These are phyloP conservation scores for Cercospora sp. DNA, from an alignment of 2,329 filamentous ascomycete species.

Conservation along the genomic window DNA sequence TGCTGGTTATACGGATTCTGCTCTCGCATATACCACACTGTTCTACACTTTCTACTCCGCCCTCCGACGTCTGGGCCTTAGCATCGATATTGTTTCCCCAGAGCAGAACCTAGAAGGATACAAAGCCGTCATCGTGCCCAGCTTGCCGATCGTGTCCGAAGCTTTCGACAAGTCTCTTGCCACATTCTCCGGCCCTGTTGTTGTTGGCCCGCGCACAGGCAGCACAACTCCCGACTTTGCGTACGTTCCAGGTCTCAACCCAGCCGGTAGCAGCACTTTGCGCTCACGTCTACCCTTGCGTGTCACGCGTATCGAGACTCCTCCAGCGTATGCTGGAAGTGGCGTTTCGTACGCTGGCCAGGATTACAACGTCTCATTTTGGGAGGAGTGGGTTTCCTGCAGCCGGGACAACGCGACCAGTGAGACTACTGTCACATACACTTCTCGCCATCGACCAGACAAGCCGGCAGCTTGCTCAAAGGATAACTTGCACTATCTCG, in stretches of 20 bases:
- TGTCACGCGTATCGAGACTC: conserved; percentile 28
- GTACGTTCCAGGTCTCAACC: conserved; percentile 25
- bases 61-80: conserved; percentile 27
- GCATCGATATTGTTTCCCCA: conserved; percentile 29
- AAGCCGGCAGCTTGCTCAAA: conserved; percentile 25
- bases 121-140: conserved; percentile 29
- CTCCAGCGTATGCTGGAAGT: conserved; percentile 25
- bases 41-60: conserved; percentile 30
- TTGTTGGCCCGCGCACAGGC: conserved; percentile 28
- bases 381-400: conserved; percentile 29
- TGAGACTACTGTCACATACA: conserved; percentile 23
- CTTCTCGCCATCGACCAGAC: conserved; percentile 25
- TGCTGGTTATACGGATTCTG: conserved; percentile 22
- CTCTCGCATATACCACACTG: conserved; percentile 22
- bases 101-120: conserved; percentile 25
- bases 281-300: conserved; percentile 23
- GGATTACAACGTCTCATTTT: conserved; percentile 25
- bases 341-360: conserved; percentile 24
- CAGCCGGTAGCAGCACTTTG: conserved; percentile 20
- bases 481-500: conserved; percentile 27
- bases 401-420: conserved; percentile 19
- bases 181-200: conserved; percentile 20
- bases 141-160: conserved; percentile 27
- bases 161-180: conserved; percentile 21
- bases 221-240: conserved; percentile 27